phyloP scores from a whole-genome alignment of 2,329 filamentous ascomycete genomes.

The Ceratocystis ficicola region DNA sequence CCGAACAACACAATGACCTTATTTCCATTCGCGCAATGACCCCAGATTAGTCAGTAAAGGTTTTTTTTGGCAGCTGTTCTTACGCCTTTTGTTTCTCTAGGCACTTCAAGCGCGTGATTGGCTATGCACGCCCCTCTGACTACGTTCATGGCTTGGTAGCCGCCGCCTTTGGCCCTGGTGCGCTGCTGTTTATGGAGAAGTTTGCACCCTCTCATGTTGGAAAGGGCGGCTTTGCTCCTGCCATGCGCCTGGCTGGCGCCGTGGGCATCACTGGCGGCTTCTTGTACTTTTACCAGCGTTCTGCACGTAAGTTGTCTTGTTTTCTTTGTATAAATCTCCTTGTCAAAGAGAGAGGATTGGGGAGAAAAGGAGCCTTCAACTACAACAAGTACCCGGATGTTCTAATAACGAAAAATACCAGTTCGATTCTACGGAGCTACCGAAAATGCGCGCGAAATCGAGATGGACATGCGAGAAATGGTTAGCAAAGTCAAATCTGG shows the following conservation, averaged over 20 bases:
- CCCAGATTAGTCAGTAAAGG: too few species aligned
- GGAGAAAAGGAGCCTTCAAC: not conserved
- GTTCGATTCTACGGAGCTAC: constrained; percentile 92
- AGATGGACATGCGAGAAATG: constrained; percentile 98
- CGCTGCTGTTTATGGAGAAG: constrained; percentile 69
- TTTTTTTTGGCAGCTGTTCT: too few species aligned
- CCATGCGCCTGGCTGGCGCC: constrained; percentile 65
- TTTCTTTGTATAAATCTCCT: not conserved
- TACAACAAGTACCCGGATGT: not conserved
- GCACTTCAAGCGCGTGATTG: constrained; percentile 79
- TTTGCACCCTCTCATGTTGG: constrained; percentile 76
- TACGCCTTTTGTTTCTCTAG: constrained; percentile 34
- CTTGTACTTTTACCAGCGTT: constrained; percentile 73
- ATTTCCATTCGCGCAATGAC: not conserved
- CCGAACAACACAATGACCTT: not conserved
- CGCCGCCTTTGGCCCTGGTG: constrained; percentile 58
- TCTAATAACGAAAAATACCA: constrained; percentile 30
- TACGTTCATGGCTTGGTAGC: constrained; percentile 59
- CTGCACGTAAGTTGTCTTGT: constrained; percentile 51
- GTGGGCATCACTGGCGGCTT: constrained; percentile 69
- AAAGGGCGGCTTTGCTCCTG: constrained; percentile 66
- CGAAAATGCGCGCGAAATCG: constrained; percentile 82
- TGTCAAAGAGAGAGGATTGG: not conserved
- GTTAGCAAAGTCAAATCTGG: constrained; percentile 89
- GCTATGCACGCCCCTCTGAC: constrained; percentile 77